Conservation (phyloP, 176 grass and related monocot genomes). For the Eleusine indica region DNA sequence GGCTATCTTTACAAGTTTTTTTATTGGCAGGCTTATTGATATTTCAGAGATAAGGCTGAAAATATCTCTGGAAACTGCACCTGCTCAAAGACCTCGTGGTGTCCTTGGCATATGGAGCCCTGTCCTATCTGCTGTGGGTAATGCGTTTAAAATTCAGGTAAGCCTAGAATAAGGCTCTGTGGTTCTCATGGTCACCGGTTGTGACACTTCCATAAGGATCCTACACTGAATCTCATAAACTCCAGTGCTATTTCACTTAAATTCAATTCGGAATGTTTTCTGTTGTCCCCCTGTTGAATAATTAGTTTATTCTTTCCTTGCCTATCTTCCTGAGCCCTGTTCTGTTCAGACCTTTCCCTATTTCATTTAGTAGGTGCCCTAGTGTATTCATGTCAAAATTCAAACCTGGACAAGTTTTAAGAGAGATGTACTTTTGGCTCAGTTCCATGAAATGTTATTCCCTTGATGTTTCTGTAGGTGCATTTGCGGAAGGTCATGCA, state of each 20-base stretch:
- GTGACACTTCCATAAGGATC: conserved; percentile 7
- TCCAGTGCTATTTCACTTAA: neutral
- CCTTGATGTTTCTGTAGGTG: conserved; percentile 58
- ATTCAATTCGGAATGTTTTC: neutral
- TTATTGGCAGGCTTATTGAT: conserved; percentile 76
- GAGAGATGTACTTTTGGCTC: neutral
- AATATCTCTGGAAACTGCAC: conserved; percentile 95
- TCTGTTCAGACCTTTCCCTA: neutral
- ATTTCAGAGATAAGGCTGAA: conserved; percentile 95
- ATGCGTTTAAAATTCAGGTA: conserved; percentile 99
- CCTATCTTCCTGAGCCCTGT: neutral
- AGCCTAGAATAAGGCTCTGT: conserved; percentile 9
- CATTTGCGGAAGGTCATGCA: conserved; percentile 92
- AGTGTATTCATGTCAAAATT: conserved; percentile 6
- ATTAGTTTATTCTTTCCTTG: neutral
- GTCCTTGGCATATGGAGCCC: conserved; percentile 96
- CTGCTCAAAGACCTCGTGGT: conserved; percentile 87
- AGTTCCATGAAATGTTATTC: conserved; percentile 7
- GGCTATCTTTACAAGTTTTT: conserved; percentile 36
- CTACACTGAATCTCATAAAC: neutral
- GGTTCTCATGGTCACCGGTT: neutral
- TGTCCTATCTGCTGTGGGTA: conserved; percentile 90
- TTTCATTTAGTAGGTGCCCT: neutral
- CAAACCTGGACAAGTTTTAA: neutral
- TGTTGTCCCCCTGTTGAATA: neutral